Conservation (phyloP, 768 basidiomycete species). For the Russula emetica region DNA sequence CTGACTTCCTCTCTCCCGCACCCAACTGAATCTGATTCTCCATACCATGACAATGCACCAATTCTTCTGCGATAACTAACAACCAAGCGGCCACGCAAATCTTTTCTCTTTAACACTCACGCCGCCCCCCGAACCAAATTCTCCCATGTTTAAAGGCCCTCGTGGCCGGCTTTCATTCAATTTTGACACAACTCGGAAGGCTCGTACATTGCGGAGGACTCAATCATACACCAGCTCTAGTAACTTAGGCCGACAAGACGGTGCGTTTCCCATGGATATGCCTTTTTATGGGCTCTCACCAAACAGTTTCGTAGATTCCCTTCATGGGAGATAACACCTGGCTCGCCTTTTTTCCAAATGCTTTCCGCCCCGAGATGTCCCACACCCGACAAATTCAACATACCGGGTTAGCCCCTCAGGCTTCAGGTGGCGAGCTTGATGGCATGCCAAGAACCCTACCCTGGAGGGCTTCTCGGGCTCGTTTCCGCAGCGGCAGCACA, state of each 20-base stretch:
- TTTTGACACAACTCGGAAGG: conserved; percentile 88
- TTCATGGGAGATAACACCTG: conserved; percentile 98
- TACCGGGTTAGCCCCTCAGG: conserved; percentile 39
- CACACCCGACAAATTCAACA: conserved; percentile 53
- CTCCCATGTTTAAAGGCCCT: conserved; percentile 92
- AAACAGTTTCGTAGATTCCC: conserved; percentile 50
- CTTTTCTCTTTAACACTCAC: conserved; percentile 84
- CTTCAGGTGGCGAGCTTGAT: conserved; percentile 71
- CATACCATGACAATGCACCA: conserved; percentile 76
- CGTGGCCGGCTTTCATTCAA: conserved; percentile 88
- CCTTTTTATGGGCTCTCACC: neutral
- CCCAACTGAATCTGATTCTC: conserved; percentile 57
- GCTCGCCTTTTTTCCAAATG: conserved; percentile 79
- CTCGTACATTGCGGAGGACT: conserved; percentile 83
- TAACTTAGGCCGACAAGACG: conserved; percentile 52
- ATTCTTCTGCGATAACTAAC: conserved; percentile 75
- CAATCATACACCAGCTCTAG: conserved; percentile 69
- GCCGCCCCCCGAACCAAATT: conserved; percentile 92
- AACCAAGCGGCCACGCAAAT: conserved; percentile 55
- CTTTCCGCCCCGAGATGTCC: conserved; percentile 67
- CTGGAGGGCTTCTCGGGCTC: conserved; percentile 29
- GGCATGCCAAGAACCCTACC: conserved; percentile 51
- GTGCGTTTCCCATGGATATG: conserved; percentile 37
- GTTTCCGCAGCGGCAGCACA: neutral
- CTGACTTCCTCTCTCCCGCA: conserved; percentile 82